These are phyloP conservation scores for Phytophthora cryptogea DNA, from an alignment of 352 stramenopile genomes.

Conservation along the genomic window DNA sequence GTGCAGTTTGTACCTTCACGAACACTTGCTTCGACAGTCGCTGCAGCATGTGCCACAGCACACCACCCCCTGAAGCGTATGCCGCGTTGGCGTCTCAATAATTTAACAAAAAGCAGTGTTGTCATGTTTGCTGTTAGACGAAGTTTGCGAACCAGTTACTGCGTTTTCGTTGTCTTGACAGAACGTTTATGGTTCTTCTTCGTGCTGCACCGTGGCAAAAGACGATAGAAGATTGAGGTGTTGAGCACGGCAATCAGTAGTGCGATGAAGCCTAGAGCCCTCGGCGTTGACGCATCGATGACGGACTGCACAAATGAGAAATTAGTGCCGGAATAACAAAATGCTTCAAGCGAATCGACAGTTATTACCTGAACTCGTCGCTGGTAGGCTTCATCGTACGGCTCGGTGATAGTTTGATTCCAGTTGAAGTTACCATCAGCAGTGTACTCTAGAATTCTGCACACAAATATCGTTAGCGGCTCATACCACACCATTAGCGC, in stretches of 20 bases:
- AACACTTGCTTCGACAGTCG: conserved; percentile 76
- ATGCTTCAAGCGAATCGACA: not conserved
- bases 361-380: conserved; percentile 32
- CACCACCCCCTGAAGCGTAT: conserved; percentile 31
- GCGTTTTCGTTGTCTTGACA: conserved; percentile 25
- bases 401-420: conserved; percentile 33
- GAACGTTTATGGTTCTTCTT: conserved; percentile 1
- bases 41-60: conserved; percentile 70
- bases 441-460: conserved; percentile 38
- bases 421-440: conserved; percentile 41
- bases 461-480: conserved; percentile 2
- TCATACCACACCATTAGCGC: not conserved
- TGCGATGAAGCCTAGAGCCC: conserved; percentile 13
- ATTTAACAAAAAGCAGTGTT: conserved; percentile 30
- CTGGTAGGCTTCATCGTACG: conserved; percentile 31
- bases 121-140: not conserved
- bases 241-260: conserved; percentile 19
- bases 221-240: conserved; percentile 5
- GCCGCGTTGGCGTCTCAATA: conserved; percentile 26
- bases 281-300: conserved; percentile 30
- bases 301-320: conserved; percentile 20
- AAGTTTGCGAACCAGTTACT: conserved; percentile 5
- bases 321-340: not conserved
- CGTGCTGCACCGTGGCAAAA: conserved; percentile 8
- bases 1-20: conserved; percentile 65